These are phyloP conservation scores for Neurospora discreta DNA, from an alignment of 495 filamentous ascomycete species.

Conservation along the genomic window DNA sequence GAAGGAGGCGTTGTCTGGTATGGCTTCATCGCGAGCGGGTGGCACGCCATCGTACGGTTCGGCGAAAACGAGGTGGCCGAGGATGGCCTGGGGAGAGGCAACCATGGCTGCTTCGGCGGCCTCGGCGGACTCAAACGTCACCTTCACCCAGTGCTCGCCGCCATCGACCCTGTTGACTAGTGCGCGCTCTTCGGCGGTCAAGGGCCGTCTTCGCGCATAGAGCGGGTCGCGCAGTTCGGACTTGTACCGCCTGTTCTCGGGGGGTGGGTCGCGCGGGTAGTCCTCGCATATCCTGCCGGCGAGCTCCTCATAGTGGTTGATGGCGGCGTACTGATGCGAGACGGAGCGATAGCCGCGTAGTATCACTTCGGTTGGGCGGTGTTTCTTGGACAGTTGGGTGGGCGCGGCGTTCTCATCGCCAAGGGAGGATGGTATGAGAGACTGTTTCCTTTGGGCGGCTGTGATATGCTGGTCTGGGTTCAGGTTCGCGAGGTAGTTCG, in stretches of 20 bases:
- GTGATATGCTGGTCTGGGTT: constrained; percentile 16
- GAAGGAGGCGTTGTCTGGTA: constrained; percentile 27
- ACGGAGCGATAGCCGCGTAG: constrained; percentile 69
- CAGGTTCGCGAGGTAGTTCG: constrained; percentile 25
- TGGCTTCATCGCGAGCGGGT: constrained; percentile 52
- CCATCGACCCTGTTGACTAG: constrained; percentile 67
- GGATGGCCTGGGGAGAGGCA: constrained; percentile 63
- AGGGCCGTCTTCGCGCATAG: constrained; percentile 40
- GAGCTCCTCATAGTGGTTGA: constrained; percentile 73
- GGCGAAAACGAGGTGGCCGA: constrained; percentile 66
- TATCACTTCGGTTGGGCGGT: constrained; percentile 64
- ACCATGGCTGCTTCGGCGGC: constrained; percentile 68
- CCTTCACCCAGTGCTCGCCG: constrained; percentile 82
- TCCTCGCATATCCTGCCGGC: constrained; percentile 79
- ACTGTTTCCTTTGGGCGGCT: constrained; percentile 21
- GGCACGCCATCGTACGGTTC: constrained; percentile 64
- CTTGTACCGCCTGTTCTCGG: constrained; percentile 42
- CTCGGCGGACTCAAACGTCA: constrained; percentile 76
- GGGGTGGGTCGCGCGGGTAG: constrained; percentile 62
- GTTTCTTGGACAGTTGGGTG: constrained; percentile 12
- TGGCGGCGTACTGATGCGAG: constrained; percentile 67
- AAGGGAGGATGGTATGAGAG: constrained; percentile 8
- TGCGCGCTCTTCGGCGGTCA: constrained; percentile 58
- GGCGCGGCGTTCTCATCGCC: constrained; percentile 20
- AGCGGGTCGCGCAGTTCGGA: constrained; percentile 56